Base-by-base conservation (phyloP, 805 yeast species). In the Isabelozyma gotoi region DNA sequence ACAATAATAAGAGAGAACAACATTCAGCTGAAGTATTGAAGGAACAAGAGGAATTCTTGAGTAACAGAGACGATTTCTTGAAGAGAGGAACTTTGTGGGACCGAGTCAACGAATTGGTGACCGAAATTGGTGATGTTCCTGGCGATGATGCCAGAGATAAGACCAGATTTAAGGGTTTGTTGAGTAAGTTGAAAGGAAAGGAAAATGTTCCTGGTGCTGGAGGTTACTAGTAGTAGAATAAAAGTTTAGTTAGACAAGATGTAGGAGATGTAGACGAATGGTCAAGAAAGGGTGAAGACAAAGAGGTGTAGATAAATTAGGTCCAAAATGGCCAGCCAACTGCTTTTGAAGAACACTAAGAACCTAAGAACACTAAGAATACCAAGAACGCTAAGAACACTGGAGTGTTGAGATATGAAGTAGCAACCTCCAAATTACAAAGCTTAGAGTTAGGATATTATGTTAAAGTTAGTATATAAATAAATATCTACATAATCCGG, bases 1-100 rank as follows among this genome's bases (percentile, higher is more conserved):
- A 92, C 74, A 90, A 88, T 69, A 73, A 76, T 59, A 91, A 91
- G 71, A 85, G 82, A 65, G 92, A 88, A 41, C 77, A 77, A 51
- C 79, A 82, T 40, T 69, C 83, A 43, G 82, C 79, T 47, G 76
- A 77, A 45, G 84, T 87, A 10, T 73, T 75, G 60, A 71, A 73
- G 40, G 94, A 85, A 53, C 88, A 88, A 53, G 82, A 79, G 51
- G 80, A 78, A 47, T 90, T 85, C 60, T 62, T 87, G 48, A 80
- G 76, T 43, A 81, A 85, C 56, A 83, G 94, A 61, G 96, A 90
- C 61, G 76, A 77, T 21, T 82, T 67, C 59, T 77, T 76, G 56
- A 61, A 60, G 48, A 59, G 68, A 58, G 63, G 76, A 48, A 74
- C 80, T 21, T 68, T 81, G 48, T 81, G 87, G 87, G 82, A 80